phyloP scores from a whole-genome alignment of 495 filamentous ascomycete genomes.

The Talaromyces ruber region DNA sequence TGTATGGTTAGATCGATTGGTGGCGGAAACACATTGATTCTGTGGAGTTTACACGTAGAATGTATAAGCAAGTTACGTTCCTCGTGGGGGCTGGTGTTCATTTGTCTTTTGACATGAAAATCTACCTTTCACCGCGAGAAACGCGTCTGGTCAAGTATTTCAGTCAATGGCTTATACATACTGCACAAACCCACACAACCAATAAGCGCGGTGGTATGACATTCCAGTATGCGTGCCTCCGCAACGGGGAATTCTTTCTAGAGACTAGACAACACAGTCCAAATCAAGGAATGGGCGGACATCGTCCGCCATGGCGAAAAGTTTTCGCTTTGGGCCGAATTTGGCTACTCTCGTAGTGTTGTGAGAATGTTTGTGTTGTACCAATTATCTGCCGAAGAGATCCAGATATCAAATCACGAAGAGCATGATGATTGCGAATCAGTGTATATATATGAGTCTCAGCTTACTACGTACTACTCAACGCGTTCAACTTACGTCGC shows the following conservation, averaged over 20 bases:
- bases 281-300: background rate
- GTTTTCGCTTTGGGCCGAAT: background rate
- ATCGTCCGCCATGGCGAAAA: background rate
- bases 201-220: background rate
- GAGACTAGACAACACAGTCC: background rate
- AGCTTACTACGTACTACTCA: background rate
- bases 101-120: background rate
- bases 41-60: background rate
- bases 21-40: background rate
- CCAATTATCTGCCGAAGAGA: background rate
- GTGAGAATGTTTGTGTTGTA: background rate
- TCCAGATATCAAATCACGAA: background rate
- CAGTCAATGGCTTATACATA: background rate
- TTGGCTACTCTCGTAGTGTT: background rate
- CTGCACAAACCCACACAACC: background rate
- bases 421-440: background rate
- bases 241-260: background rate
- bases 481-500: background rate
- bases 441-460: background rate
- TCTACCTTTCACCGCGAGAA: background rate
- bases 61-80: background rate
- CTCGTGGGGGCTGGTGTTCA: constrained; percentile 2
- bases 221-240: background rate
- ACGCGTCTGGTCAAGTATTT: background rate
- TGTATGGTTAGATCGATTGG: background rate